Evolutionary conservation across 2,329 filamentous ascomycete genomes (phyloP).

Genomic region (Lecanicillium sp.): DNA sequence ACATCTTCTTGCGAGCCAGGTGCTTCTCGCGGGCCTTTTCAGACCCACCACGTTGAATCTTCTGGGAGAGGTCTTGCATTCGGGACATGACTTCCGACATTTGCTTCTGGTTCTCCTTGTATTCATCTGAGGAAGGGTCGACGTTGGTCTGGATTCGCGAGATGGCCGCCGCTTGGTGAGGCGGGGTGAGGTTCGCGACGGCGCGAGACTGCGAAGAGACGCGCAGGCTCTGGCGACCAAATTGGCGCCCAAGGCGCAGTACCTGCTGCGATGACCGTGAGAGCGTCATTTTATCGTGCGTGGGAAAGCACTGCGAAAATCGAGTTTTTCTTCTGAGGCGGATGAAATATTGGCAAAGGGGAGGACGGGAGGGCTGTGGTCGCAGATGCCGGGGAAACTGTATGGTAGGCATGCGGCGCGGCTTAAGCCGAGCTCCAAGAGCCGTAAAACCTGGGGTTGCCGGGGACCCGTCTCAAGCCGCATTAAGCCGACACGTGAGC

Average conservation of each 20-base stretch:
- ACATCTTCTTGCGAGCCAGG: conserved; percentile 82
- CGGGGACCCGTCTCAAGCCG: conserved; percentile 35
- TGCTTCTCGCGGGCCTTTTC: conserved; percentile 84
- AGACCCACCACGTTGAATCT: conserved; percentile 68
- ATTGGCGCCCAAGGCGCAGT: conserved; percentile 29
- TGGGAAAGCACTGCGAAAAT: neutral
- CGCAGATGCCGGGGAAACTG: conserved; percentile 2
- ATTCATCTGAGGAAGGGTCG: conserved; percentile 71
- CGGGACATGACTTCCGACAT: conserved; percentile 67
- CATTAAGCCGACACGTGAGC: conserved; percentile 24
- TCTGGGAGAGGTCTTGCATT: conserved; percentile 62
- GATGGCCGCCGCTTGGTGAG: conserved; percentile 74
- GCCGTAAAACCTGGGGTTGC: conserved; percentile 10
- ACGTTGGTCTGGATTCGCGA: conserved; percentile 71
- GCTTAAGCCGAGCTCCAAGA: conserved; percentile 10
- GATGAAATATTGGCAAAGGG: no score
- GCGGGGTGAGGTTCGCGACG: conserved; percentile 70
- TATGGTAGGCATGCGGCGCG: conserved; percentile 2
- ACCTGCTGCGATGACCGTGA: conserved; percentile 38
- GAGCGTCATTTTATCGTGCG: conserved; percentile 33
- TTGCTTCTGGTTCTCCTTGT: conserved; percentile 68
- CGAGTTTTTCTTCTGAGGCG: no score
- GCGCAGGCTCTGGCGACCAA: conserved; percentile 19
- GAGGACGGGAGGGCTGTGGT: conserved; percentile 6
- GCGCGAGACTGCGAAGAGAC: conserved; percentile 22